phyloP scores from a whole-genome alignment of 2,329 filamentous ascomycete genomes.

The Cladobotryum mycophilum region DNA sequence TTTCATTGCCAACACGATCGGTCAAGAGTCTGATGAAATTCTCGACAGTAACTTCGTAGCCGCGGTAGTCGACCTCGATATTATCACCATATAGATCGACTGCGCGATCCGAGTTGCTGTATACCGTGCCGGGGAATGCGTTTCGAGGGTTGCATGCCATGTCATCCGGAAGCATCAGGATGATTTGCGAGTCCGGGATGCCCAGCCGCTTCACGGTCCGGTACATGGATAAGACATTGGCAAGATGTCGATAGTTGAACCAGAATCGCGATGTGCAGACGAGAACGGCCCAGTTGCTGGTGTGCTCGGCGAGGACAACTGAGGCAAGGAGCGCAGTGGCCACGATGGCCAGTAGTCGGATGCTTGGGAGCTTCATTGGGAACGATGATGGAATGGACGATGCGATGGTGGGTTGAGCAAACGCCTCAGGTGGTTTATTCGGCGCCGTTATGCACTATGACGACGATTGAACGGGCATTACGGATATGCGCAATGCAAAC shows the following conservation, averaged over 20 bases:
- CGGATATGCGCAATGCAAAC: too few relatives aligned
- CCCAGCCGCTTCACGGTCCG: conserved; percentile 96
- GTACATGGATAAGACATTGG: conserved; percentile 95
- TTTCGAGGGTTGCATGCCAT: conserved; percentile 99
- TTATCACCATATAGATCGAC: conserved; percentile 97
- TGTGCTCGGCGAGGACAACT: conserved; percentile 64
- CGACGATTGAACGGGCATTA: not conserved
- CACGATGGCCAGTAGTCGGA: conserved; percentile 43
- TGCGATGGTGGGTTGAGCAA: not conserved
- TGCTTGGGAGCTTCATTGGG: conserved; percentile 45
- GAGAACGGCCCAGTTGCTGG: conserved; percentile 98
- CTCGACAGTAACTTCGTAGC: conserved; percentile 97
- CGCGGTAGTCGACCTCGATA: conserved; percentile 96
- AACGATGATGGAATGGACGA: not conserved
- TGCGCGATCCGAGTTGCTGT: conserved; percentile 94
- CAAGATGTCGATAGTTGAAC: conserved; percentile 99
- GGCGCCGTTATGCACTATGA: not conserved
- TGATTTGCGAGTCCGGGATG: conserved; percentile 97
- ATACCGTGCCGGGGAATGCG: conserved; percentile 94
- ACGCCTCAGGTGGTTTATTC: too few relatives aligned
- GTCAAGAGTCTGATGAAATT: conserved; percentile 96
- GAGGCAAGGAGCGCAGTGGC: conserved; percentile 42
- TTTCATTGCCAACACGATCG: conserved; percentile 88
- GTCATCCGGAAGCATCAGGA: conserved; percentile 99
- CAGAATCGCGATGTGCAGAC: conserved; percentile 98